Evolutionary conservation across 2,329 filamentous ascomycete genomes (phyloP), one percentile per base, ranked within the genome.

Genomic region (Hysterium pulicare): DNA sequence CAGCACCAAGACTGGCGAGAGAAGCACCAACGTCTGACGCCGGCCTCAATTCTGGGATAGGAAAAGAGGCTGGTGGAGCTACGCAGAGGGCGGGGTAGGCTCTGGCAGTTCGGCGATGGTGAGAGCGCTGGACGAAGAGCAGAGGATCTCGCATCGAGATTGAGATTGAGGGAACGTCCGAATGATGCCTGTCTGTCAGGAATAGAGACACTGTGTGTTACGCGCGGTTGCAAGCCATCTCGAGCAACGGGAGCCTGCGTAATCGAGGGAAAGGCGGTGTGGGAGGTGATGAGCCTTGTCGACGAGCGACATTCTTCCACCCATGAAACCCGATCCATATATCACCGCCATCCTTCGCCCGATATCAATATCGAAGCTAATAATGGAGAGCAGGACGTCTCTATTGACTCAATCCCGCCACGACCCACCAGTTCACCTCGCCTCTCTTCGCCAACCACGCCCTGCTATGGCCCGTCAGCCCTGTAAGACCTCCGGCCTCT

Each of bases 21-120:
- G n/a, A n/a, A n/a, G n/a, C n/a, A n/a, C n/a, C n/a, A n/a, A 44
- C 49, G 50, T 54, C 44, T 62, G 57, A 55, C 54, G 58, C 51
- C 58, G 55, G 58, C 54, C 48, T 53, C 38, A 45, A 53, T 48
- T 46, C 54, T 59, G 53, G 54, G 55, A 52, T 42, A 48, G 49
- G 47, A 46, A 47, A 48, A 34, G 16, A 19, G 16, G 26, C 26
- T 48, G 46, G 35, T 40, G 42, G 33, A 28, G 17, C 35, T 23
- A 35, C 16, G 39, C 38, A 26, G 41, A 42, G 49, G 45, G 49
- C n/a, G n/a, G n/a, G n/a, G n/a, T n/a, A n/a, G 45, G 47, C 45
- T 41, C 46, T 41, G 30, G 32, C 16, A 26, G 16, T 35, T 31
- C 36, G 32, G 45, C 44, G 33, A 38, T 33, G 33, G 44, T 32